Conservation (phyloP, 2,329 filamentous ascomycete genomes). For the Myriosclerotinia curreyana region DNA sequence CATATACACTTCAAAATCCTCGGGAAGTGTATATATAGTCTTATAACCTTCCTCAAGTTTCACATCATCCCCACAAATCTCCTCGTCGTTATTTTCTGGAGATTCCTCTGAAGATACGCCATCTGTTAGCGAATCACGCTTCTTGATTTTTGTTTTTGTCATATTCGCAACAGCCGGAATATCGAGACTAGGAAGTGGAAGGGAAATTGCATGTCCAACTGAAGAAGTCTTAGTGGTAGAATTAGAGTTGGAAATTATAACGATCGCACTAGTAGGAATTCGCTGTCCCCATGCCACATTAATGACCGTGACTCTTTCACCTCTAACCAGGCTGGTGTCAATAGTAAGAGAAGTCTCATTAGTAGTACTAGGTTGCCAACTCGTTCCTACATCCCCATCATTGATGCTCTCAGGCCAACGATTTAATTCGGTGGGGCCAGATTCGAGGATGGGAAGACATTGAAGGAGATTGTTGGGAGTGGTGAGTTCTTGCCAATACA, state of each 20-base stretch:
- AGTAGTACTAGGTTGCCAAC: conserved; percentile 54
- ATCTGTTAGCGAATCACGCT: background rate
- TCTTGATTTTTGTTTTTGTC: no score
- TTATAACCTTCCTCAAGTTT: conserved; percentile 26
- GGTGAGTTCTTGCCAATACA: conserved; percentile 48
- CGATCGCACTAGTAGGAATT: background rate
- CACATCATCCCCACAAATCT: background rate
- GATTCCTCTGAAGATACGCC: background rate
- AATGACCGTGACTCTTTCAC: background rate
- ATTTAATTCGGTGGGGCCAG: conserved; percentile 50
- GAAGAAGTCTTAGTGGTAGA: background rate
- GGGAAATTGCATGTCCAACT: background rate
- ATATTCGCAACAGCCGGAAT: background rate
- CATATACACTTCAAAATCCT: conserved; percentile 24
- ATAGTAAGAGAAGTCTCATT: background rate
- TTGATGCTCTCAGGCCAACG: conserved; percentile 63
- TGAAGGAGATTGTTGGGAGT: conserved; percentile 57
- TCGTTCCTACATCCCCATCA: conserved; percentile 61
- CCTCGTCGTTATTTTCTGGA: background rate
- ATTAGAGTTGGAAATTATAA: background rate
- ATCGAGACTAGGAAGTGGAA: conserved; percentile 1
- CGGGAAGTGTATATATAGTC: conserved; percentile 25
- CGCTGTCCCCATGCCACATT: conserved; percentile 7
- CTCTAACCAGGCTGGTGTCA: background rate
- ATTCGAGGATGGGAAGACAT: conserved; percentile 50